phyloP scores from a whole-genome alignment of 1,284 basidiomycete species.

The Ustilago sp. region DNA sequence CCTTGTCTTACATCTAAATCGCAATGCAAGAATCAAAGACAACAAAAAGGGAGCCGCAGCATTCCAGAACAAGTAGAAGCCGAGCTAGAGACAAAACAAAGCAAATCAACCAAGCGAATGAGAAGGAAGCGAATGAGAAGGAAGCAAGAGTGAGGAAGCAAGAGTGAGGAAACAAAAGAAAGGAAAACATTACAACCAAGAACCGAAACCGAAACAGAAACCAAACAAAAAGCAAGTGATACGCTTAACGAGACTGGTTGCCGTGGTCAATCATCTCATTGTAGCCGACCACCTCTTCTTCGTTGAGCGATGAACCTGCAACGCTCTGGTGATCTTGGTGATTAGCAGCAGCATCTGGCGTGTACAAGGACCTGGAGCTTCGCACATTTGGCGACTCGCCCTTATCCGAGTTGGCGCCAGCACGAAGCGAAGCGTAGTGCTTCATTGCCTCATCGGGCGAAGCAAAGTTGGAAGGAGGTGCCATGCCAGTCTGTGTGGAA shows the following conservation, averaged over 20 bases:
- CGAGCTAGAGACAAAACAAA: constrained; percentile 7
- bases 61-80: constrained; percentile 11
- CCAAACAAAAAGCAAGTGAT: background rate
- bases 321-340: constrained; percentile 50
- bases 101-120: constrained; percentile 4
- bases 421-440: constrained; percentile 62
- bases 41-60: constrained; percentile 9
- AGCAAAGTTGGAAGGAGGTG: constrained; percentile 54
- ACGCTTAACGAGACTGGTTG: constrained; percentile 44
- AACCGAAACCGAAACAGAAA: background rate
- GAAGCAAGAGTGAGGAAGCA: background rate
- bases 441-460: constrained; percentile 64
- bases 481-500: constrained; percentile 59
- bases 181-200: constrained; percentile 15
- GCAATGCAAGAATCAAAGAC: constrained; percentile 3
- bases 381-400: constrained; percentile 12
- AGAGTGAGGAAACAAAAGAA: constrained; percentile 5
- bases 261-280: constrained; percentile 64
- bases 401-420: constrained; percentile 27
- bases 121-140: background rate
- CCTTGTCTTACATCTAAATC: background rate
- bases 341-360: constrained; percentile 41
- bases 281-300: constrained; percentile 67
- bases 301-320: constrained; percentile 60
- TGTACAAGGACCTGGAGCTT: constrained; percentile 56